Evolutionary conservation across 2,329 filamentous ascomycete species (phyloP).

Genomic region (Teratosphaeriaceae sp.): DNA sequence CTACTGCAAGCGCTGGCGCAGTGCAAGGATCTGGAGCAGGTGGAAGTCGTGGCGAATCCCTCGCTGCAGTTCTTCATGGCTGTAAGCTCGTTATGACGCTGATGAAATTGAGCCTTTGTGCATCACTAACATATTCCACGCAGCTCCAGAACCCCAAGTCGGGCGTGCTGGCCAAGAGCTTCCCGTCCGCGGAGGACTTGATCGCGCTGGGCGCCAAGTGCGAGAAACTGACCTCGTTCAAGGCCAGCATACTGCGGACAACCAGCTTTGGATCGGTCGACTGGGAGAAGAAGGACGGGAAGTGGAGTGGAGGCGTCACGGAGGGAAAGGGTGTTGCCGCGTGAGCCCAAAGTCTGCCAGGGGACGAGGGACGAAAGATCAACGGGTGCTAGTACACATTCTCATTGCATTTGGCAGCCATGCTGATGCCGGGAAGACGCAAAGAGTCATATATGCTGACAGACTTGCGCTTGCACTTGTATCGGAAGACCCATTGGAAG

Average conservation of each 20-base stretch:
- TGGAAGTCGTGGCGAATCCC: slow-evolving; percentile 35
- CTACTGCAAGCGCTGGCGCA: slow-evolving; percentile 26
- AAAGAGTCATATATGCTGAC: no score
- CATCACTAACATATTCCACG: slow-evolving; percentile 4
- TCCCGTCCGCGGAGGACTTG: slow-evolving; percentile 31
- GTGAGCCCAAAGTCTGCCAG: no score
- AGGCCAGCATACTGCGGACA: slow-evolving; percentile 32
- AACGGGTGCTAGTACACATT: no score
- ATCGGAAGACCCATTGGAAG: no score
- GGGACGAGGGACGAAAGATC: no score
- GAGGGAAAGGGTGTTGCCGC: background rate
- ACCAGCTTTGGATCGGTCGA: slow-evolving; percentile 28
- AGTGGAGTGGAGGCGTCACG: slow-evolving; percentile 25
- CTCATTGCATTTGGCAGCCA: no score
- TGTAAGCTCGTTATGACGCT: slow-evolving; percentile 19
- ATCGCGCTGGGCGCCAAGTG: slow-evolving; percentile 27
- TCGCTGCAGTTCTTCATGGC: slow-evolving; percentile 33
- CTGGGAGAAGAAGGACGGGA: slow-evolving; percentile 27
- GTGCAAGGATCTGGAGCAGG: slow-evolving; percentile 31
- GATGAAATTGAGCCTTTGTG: slow-evolving; percentile 8
- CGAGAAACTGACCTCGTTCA: slow-evolving; percentile 31
- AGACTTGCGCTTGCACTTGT: no score
- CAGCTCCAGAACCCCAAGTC: slow-evolving; percentile 25
- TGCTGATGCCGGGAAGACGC: no score
- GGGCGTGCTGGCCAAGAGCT: slow-evolving; percentile 25